Percentiles rank a stretch among this genome's conserved stretches.
Conservation (phyloP, 768 basidiomycete species). For the Rhodotorula kratochvilovae region DNA sequence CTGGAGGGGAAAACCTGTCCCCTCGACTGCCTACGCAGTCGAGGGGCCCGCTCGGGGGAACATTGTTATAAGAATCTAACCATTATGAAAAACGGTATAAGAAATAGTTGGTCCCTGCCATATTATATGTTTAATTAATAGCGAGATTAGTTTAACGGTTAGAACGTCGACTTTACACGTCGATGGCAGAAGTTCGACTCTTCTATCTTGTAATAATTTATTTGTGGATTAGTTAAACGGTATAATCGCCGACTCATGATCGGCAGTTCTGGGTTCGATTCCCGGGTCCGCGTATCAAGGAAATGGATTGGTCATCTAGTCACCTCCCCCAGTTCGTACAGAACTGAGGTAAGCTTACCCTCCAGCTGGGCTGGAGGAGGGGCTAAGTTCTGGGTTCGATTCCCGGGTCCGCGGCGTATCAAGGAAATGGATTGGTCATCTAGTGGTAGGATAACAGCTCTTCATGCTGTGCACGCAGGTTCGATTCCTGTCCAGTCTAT, state of each 20-base stretch:
- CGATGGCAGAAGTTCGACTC: conserved; percentile 17
- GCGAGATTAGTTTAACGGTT: conserved; percentile 13
- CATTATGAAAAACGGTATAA: neutral
- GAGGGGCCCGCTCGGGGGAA: no score
- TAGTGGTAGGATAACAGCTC: conserved; percentile 20
- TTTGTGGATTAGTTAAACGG: conserved; percentile 19
- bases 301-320: no score
- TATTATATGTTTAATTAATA: neutral
- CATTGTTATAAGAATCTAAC: neutral
- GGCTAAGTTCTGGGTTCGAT: no score
- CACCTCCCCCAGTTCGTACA: no score
- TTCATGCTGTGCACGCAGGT: conserved; percentile 19
- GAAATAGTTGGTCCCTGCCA: neutral
- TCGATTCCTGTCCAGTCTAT: conserved; percentile 19
- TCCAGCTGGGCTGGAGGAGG: no score
- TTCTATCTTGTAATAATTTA: conserved; percentile 13
- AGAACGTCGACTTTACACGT: conserved; percentile 16
- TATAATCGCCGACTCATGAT: conserved; percentile 20
- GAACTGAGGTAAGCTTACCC: no score
- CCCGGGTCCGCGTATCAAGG: conserved; percentile 14
- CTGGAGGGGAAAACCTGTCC: no score
- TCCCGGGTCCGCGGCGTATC: no score
- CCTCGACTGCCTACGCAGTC: no score
- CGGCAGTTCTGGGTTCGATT: conserved; percentile 25
- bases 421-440: conserved; percentile 31